Conservation (phyloP, 73 alveolate genomes). For the Stentor coeruleus region DNA sequence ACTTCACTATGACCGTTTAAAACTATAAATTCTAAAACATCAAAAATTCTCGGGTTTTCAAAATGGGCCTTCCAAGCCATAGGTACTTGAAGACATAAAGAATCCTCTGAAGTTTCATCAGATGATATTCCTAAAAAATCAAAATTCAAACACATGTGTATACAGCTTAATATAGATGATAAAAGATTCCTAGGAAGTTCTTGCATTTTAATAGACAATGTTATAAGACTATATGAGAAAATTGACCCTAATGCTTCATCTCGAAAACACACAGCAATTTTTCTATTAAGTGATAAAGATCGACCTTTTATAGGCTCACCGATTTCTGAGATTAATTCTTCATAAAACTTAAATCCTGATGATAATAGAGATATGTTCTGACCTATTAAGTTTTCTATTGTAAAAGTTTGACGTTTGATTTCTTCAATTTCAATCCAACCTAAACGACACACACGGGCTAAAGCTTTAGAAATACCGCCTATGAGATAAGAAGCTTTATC, state of each 20-base stretch:
- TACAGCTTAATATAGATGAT: not conserved
- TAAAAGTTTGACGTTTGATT: not conserved
- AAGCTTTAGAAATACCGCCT: not conserved
- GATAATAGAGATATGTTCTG: not conserved
- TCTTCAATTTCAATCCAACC: conserved; percentile 18
- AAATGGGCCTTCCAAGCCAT: not conserved
- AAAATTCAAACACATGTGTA: not conserved
- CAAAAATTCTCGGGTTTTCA: not conserved
- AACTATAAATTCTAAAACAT: not conserved
- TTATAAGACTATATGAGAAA: not conserved
- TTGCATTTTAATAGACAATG: not conserved
- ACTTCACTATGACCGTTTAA: not conserved
- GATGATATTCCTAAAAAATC: conserved; percentile 20
- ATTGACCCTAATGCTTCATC: conserved; percentile 13
- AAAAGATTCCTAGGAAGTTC: not conserved
- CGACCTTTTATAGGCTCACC: conserved; percentile 26
- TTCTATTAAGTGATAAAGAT: not conserved
- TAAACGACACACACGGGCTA: conserved; percentile 6
- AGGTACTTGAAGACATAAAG: conserved; percentile 7
- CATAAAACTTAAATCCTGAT: not conserved
- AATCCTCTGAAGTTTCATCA: conserved; percentile 9
- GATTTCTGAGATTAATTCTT: conserved; percentile 12
- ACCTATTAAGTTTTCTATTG: not conserved
- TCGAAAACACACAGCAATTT: conserved; percentile 6
- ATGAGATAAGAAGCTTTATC: not conserved